These are phyloP conservation scores for Psilocybe cubensis DNA, from an alignment of 768 basidiomycete genomes.

Conservation along the genomic window DNA sequence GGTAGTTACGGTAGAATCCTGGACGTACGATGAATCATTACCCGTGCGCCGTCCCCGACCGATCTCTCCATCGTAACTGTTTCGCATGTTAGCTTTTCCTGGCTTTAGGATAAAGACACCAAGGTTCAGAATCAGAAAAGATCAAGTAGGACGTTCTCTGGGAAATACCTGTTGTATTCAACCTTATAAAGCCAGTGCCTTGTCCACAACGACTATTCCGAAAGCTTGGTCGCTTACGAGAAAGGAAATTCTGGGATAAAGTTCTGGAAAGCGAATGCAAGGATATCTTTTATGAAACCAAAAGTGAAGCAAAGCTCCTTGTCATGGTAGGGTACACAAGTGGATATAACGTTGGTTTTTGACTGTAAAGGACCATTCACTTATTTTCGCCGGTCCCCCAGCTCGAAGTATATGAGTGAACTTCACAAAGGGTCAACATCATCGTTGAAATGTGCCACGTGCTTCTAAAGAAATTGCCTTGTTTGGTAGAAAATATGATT, in stretches of 20 bases:
- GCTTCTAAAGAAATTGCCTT: background rate
- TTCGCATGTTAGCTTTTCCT: constrained; percentile 1
- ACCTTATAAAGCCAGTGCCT: background rate
- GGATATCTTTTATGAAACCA: constrained; percentile 4
- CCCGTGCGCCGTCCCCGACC: constrained; percentile 39
- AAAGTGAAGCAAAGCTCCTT: constrained; percentile 2
- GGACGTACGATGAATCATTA: constrained; percentile 38
- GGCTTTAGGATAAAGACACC: background rate
- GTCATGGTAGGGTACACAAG: constrained; percentile 1
- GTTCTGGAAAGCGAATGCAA: background rate
- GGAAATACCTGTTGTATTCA: background rate
- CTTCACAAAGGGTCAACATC: background rate
- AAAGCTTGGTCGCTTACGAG: constrained; percentile 9
- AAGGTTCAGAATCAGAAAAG: background rate
- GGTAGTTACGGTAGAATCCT: background rate
- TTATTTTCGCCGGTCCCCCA: background rate
- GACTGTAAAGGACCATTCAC: background rate
- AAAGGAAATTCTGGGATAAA: constrained; percentile 17
- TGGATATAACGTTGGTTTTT: background rate
- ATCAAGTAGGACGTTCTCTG: background rate
- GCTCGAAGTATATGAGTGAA: background rate
- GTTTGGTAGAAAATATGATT: background rate
- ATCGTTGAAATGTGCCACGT: background rate
- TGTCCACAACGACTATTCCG: background rate
- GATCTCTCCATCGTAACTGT: constrained; percentile 34